phyloP scores from a whole-genome alignment of 1,139 yeast genomes.

The Ogataea hybrid region DNA sequence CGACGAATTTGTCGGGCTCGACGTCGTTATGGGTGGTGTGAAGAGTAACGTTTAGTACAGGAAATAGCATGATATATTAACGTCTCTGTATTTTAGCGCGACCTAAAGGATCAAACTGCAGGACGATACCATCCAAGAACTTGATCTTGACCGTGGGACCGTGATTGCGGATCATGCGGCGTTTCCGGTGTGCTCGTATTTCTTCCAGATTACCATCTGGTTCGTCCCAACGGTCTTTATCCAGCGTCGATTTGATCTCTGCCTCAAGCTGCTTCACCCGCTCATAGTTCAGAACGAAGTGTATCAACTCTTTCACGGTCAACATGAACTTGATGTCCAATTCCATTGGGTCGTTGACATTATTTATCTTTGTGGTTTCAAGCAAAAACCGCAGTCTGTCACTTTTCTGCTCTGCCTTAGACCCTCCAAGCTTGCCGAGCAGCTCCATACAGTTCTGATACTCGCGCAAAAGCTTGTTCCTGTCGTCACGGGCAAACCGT shows the following conservation, averaged over 20 bases:
- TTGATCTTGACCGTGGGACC: constrained; percentile 27
- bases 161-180: constrained; percentile 15
- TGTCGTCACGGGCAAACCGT: constrained; percentile 44
- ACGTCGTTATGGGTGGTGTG: constrained; percentile 3
- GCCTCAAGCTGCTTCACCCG: constrained; percentile 27
- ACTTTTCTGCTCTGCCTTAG: constrained; percentile 4
- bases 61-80: background rate
- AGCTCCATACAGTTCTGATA: constrained; percentile 37
- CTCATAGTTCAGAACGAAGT: constrained; percentile 39
- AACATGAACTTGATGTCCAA: constrained; percentile 39
- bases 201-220: constrained; percentile 18
- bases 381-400: constrained; percentile 35
- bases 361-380: constrained; percentile 38
- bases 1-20: constrained; percentile 25
- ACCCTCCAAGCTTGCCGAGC: constrained; percentile 19
- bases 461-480: constrained; percentile 41
- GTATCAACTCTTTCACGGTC: constrained; percentile 43
- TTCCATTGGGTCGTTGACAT: constrained; percentile 39
- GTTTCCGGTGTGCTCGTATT: constrained; percentile 18
- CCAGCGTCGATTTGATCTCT: constrained; percentile 21
- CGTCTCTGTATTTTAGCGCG: constrained; percentile 19
- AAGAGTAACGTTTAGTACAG: constrained; percentile 4
- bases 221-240: constrained; percentile 14
- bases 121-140: constrained; percentile 24
- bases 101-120: constrained; percentile 30